These are phyloP conservation scores for Coprinopsis marcescibilis DNA, from an alignment of 768 basidiomycete species.

Conservation along the genomic window DNA sequence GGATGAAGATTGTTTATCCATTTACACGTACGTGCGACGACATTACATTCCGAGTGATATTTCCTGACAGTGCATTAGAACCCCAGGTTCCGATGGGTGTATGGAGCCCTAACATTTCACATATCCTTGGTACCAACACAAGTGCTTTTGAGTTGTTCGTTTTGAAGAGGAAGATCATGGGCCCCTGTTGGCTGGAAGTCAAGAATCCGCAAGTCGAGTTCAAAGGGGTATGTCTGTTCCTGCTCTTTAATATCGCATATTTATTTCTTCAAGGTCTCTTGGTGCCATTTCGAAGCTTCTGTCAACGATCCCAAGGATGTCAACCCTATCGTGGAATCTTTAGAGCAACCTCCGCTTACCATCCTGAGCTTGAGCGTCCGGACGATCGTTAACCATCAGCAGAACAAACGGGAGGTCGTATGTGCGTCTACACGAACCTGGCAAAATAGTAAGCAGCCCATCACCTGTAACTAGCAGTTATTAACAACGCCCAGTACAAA, in stretches of 20 bases:
- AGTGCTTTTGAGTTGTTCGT: conserved; percentile 91
- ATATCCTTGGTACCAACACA: conserved; percentile 88
- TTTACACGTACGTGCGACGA: conserved; percentile 60
- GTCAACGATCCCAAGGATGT: conserved; percentile 71
- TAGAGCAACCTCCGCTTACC: conserved; percentile 90
- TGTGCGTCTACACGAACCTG: conserved; percentile 82
- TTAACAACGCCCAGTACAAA: conserved; percentile 70
- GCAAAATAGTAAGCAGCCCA: conserved; percentile 46
- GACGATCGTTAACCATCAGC: conserved; percentile 89
- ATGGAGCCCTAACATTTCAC: conserved; percentile 77
- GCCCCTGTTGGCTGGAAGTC: conserved; percentile 93
- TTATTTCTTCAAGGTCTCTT: conserved; percentile 62
- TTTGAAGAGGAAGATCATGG: conserved; percentile 96
- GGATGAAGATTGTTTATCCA: conserved; percentile 91
- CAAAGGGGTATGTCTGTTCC: conserved; percentile 58
- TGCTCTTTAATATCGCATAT: neutral
- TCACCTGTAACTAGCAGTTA: neutral
- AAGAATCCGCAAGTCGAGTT: conserved; percentile 69
- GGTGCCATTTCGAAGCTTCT: conserved; percentile 91
- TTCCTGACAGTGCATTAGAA: conserved; percentile 37
- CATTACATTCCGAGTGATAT: conserved; percentile 2
- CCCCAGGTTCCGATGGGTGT: conserved; percentile 67
- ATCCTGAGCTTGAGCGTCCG: conserved; percentile 85
- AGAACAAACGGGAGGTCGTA: conserved; percentile 92
- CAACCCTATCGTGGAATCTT: too few species aligned